Evolutionary conservation across 768 basidiomycete genomes (phyloP), one percentile per base, ranked within the genome.

Genomic region (Boletellus emodensis): DNA sequence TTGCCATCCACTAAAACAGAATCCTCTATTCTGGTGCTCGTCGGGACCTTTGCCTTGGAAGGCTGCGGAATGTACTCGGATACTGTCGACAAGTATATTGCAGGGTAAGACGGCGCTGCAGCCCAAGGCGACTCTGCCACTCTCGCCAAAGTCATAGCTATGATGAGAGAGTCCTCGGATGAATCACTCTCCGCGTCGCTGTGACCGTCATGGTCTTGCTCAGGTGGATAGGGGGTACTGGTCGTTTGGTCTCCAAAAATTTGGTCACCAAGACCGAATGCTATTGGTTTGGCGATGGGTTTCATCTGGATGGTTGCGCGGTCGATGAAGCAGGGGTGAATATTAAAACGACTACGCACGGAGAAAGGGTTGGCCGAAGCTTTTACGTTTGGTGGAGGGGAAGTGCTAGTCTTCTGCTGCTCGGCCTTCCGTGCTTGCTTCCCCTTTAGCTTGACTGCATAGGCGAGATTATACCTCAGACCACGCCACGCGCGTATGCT

Each of bases 401-500:
- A 45, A 1, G 64, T 58, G 49, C 71, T 64, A 35, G 66, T 61
- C 57, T 75, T 75, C 3, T 73, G 65, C 34, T 64, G 51, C 44
- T 67, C 71, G 42, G 72, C 70, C 52, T 72, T 75, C 38, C 53
- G 68, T 12, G 71, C 72, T 6, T 73, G 68, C 61, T 83, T 84
- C 54, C 73, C 73, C 60, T 82, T 77, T 1, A 93, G 74, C 61
- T 89, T 87, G 28, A 73, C 74, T 11, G 91, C 93, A 62, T 90
- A 94, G 46, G 73, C 74, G 47, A 79, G 75, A 62, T 94, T 92
- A 58, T 75, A 81, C 26, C 84, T 77, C 42, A 92, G 62, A 8
- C 83, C 85, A 51, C 92, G 77, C 83, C 86, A 94, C 28, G 87
- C 91, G 18, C 92, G 82, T 44, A 93, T 72, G 60, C 90, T 94